phyloP scores from a whole-genome alignment of 305 asterid genomes.

The Andrographis paniculata region DNA sequence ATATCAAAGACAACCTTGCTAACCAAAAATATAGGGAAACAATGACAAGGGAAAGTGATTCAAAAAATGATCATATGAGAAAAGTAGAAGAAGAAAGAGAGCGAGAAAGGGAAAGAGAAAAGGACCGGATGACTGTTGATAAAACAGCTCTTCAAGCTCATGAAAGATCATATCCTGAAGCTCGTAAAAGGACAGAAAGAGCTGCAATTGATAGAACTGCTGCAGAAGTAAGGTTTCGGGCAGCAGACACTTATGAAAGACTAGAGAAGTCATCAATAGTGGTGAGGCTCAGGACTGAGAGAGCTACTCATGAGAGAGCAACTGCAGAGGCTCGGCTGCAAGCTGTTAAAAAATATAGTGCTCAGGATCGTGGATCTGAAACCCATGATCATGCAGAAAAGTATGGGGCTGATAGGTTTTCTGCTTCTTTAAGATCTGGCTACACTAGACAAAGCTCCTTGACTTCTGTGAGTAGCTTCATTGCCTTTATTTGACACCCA shows the following conservation, averaged over 20 bases:
- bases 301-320: slow-evolving; percentile 79
- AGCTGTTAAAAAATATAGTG: slow-evolving; percentile 64
- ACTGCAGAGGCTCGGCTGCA: slow-evolving; percentile 78
- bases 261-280: slow-evolving; percentile 39
- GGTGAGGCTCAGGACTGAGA: slow-evolving; percentile 60
- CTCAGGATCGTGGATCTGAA: slow-evolving; percentile 35
- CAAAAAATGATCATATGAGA: slow-evolving; percentile 32
- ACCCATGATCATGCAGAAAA: slow-evolving; percentile 35
- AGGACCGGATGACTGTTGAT: slow-evolving; percentile 78
- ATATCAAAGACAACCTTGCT: slow-evolving; percentile 25
- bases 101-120: slow-evolving; percentile 61
- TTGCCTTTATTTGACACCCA: slow-evolving; percentile 15
- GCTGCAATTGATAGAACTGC: slow-evolving; percentile 51
- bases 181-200: slow-evolving; percentile 50
- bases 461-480: slow-evolving; percentile 58
- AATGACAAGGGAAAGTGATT: slow-evolving; percentile 30
- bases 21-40: slow-evolving; percentile 30
- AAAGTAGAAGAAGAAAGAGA: slow-evolving; percentile 52
- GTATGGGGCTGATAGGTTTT: slow-evolving; percentile 45
- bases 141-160: slow-evolving; percentile 51
- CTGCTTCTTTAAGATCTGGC: slow-evolving; percentile 38
- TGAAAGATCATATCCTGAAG: slow-evolving; percentile 49
- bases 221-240: slow-evolving; percentile 37
- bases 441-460: slow-evolving; percentile 46
- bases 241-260: slow-evolving; percentile 43